Evolutionary conservation across 371 early-diverging fungal genomes (phyloP), one percentile per base, ranked within the genome.

Genomic region (Dinochytrium kinnereticum): DNA sequence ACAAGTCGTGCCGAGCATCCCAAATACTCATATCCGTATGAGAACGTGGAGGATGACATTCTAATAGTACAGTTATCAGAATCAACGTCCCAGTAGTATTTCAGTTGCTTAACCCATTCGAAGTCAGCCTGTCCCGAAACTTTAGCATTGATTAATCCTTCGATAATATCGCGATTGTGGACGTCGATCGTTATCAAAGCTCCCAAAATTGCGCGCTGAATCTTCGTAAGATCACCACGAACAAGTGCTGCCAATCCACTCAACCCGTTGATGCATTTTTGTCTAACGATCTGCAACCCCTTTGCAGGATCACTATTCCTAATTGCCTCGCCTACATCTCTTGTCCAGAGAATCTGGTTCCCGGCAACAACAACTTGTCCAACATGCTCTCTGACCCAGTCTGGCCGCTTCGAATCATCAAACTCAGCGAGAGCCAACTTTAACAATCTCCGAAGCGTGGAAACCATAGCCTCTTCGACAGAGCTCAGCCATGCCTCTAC

Each of bases 141-240:
- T 64, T 78, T 79, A 15, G 82, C 79, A 26, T 68, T 68, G 51
- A 85, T 79, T 28, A 87, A 75, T 19, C 79, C 76, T 33, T 78
- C 77, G 2, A 87, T 76, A 68, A 87, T 87, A 69, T 87, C 88
- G n/a, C 88, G 81, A 72, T 86, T 86, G 72, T 87, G 88, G 2
- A 87, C 88, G 68, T 87, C 88, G 51, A 85, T 84, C 7, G 88
- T 87, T 59, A 87, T 87, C 34, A 87, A 76, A 0, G 88, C 88
- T 0, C 88, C 85, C 39, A 87, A 70, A 64, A 84, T 85, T 2
- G 81, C 84, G 21, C 88, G 74, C 50, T 87, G 86, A 36, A 87
- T 80, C 38, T 77, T 79, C 24, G 84, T 83, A 51, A 87, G 71
- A 15, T 87, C 85, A n/a, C 86, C 84, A 19, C 88, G 82, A 21